Evolutionary conservation across 2,329 filamentous ascomycete genomes (phyloP).

Genomic region (Phaeosphaeria sp.): DNA sequence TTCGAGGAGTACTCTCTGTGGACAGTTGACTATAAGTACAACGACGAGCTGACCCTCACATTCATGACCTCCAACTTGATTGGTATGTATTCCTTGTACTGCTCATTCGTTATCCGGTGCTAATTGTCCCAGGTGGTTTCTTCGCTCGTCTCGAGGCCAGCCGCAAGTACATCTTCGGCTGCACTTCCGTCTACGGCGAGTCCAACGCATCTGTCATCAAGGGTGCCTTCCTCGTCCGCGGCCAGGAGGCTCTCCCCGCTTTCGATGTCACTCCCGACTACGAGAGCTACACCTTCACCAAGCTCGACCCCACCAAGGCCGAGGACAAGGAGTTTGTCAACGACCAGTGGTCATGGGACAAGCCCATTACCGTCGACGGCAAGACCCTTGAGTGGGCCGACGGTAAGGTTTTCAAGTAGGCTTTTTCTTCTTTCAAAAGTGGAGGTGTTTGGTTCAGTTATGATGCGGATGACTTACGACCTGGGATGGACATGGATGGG

Average conservation of each 20-base stretch:
- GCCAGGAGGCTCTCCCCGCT: slow-evolving; percentile 82
- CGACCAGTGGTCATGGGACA: slow-evolving; percentile 91
- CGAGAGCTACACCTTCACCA: slow-evolving; percentile 95
- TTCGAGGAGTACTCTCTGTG: slow-evolving; percentile 96
- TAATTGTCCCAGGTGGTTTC: slow-evolving; percentile 72
- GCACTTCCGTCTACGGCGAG: slow-evolving; percentile 84
- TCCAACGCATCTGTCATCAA: slow-evolving; percentile 89
- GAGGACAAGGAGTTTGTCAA: slow-evolving; percentile 88
- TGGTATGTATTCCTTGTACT: slow-evolving; percentile 55
- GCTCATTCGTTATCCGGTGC: background rate
- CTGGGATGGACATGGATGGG: slow-evolving; percentile 37
- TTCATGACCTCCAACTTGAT: slow-evolving; percentile 99
- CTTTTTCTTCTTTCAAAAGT: slow-evolving; percentile 18
- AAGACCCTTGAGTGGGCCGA: slow-evolving; percentile 89
- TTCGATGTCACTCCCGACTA: slow-evolving; percentile 97
- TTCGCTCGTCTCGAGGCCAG: slow-evolving; percentile 95
- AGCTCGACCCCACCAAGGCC: slow-evolving; percentile 87
- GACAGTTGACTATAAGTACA: slow-evolving; percentile 98
- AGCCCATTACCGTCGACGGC: slow-evolving; percentile 77
- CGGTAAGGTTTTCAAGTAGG: slow-evolving; percentile 99
- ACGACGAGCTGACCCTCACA: slow-evolving; percentile 92
- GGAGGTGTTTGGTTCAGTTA: slow-evolving; percentile 30
- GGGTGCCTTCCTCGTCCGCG: slow-evolving; percentile 94
- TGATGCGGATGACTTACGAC: slow-evolving; percentile 46
- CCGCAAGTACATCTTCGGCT: slow-evolving; percentile 97